Conservation (phyloP, 768 basidiomycete genomes). For the Amanita jacksonii region DNA sequence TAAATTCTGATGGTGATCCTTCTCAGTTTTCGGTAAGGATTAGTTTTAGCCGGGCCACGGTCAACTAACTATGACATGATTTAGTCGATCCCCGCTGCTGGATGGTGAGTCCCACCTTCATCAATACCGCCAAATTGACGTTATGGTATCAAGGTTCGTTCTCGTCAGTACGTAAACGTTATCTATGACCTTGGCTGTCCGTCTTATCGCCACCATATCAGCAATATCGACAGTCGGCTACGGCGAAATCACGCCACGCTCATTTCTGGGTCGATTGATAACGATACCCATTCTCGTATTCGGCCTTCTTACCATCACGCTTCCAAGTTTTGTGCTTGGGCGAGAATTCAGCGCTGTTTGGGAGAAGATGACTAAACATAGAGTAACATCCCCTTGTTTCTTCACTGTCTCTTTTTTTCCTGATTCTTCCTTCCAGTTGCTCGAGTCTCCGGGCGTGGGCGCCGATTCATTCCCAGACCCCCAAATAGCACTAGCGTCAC, state of each 20-base stretch:
- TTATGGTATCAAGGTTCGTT: constrained; percentile 42
- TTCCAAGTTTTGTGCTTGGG: constrained; percentile 88
- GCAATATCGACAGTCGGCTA: constrained; percentile 89
- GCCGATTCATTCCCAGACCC: constrained; percentile 6
- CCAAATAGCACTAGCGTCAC: constrained; percentile 10
- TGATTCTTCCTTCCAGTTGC: not conserved
- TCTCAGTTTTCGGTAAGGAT: constrained; percentile 60
- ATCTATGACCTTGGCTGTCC: not conserved
- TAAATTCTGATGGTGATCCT: constrained; percentile 79
- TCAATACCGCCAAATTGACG: not conserved
- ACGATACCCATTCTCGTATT: constrained; percentile 83
- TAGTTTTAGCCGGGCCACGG: not conserved
- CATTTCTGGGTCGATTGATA: constrained; percentile 77
- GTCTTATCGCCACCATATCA: constrained; percentile 16
- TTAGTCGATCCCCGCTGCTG: constrained; percentile 32
- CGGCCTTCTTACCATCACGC: constrained; percentile 80
- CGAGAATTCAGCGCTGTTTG: constrained; percentile 87
- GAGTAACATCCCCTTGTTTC: not conserved
- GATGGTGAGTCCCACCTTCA: constrained; percentile 45
- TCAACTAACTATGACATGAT: not conserved
- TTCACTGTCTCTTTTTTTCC: not conserved
- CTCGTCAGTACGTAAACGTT: constrained; percentile 56
- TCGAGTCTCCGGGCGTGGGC: not conserved
- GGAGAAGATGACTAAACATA: constrained; percentile 58
- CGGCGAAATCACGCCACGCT: constrained; percentile 85